Evolutionary conservation across 1,139 yeast species (phyloP).

Genomic region (Casaregolazyma lundiana): DNA sequence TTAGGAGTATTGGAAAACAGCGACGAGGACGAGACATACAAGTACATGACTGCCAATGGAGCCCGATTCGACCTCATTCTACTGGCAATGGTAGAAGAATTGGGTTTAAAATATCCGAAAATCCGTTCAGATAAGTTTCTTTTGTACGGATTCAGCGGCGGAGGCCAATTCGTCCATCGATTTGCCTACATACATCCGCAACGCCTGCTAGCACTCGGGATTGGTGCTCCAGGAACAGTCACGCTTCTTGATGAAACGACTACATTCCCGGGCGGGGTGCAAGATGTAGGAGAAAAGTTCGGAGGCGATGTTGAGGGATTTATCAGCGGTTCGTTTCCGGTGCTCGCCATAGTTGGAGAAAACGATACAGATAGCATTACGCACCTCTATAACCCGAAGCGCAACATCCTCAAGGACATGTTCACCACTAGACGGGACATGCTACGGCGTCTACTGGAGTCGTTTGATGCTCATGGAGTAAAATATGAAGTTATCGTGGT

Average conservation of each 20-base stretch:
- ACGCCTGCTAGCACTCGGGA: constrained; percentile 10
- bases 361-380: constrained; percentile 6
- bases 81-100: constrained; percentile 12
- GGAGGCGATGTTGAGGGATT: not conserved
- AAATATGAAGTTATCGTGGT: constrained; percentile 5
- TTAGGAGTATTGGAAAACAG: constrained; percentile 10
- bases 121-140: constrained; percentile 6
- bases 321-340: constrained; percentile 1
- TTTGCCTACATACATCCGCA: constrained; percentile 13
- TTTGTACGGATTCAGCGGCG: constrained; percentile 14
- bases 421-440: constrained; percentile 8
- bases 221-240: constrained; percentile 13
- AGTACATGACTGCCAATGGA: constrained; percentile 9
- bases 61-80: constrained; percentile 11
- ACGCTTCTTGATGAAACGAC: constrained; percentile 2
- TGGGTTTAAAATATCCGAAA: constrained; percentile 3
- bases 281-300: constrained; percentile 2
- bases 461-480: constrained; percentile 5
- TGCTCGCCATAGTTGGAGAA: constrained; percentile 12
- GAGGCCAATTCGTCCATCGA: constrained; percentile 15
- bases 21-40: constrained; percentile 11
- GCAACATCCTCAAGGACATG: constrained; percentile 9
- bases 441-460: constrained; percentile 7
- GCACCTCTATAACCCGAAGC: constrained; percentile 7
- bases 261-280: constrained; percentile 9